Percentiles rank a stretch among this genome's conserved stretches.
Conservation (phyloP, 345 rosid genomes). For the Acer campestre region DNA sequence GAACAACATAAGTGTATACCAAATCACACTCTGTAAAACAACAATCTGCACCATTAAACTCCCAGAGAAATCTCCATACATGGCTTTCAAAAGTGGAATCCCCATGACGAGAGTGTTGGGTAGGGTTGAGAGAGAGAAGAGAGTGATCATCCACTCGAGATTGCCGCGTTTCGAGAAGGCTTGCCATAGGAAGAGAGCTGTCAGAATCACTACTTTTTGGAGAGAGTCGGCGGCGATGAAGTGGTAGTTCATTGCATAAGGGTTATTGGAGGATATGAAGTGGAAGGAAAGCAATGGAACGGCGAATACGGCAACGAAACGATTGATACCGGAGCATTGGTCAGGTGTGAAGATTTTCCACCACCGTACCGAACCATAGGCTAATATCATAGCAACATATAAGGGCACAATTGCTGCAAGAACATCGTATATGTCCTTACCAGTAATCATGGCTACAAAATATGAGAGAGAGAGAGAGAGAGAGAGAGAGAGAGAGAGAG, state of each 20-base stretch:
- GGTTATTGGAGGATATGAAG: conserved; percentile 49
- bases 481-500: too few species aligned
- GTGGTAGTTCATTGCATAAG: conserved; percentile 48
- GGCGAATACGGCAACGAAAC: conserved; percentile 36
- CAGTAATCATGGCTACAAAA: conserved; percentile 25
- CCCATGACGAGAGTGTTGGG: conserved; percentile 66
- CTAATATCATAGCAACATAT: conserved; percentile 34
- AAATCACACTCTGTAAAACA: conserved; percentile 50
- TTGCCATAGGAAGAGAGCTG: conserved; percentile 49
- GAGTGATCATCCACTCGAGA: conserved; percentile 53
- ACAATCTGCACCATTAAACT: conserved; percentile 54
- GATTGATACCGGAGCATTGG: conserved; percentile 43
- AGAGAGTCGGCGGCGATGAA: conserved; percentile 62
- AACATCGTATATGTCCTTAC: conserved; percentile 34
- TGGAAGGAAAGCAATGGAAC: conserved; percentile 34
- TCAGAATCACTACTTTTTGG: conserved; percentile 49
- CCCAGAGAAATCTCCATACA: conserved; percentile 56
- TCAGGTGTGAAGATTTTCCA: conserved; percentile 42
- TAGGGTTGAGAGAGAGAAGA: conserved; percentile 50
- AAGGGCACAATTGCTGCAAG: conserved; percentile 33
- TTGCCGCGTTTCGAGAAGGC: conserved; percentile 34
- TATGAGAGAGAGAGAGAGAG: background rate
- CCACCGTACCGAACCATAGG: conserved; percentile 36
- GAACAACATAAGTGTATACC: conserved; percentile 59
- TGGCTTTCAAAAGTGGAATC: conserved; percentile 52